Evolutionary conservation across 78 protist genomes (phyloP).

Genomic region (Diacronema lutheri): DNA sequence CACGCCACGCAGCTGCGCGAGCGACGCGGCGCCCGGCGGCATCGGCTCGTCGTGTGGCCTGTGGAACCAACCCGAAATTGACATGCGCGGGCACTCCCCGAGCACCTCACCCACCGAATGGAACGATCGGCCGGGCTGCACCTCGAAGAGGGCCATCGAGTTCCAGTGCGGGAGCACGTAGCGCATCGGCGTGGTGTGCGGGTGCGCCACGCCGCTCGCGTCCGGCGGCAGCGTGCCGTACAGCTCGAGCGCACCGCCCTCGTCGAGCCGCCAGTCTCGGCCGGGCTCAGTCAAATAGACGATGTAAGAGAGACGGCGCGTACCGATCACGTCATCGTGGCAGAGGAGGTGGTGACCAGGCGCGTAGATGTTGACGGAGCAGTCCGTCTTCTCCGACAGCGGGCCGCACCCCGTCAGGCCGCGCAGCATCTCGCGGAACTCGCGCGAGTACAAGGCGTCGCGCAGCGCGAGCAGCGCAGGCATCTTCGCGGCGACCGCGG

Average conservation of each 20-base stretch:
- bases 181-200: not conserved
- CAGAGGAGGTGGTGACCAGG: slow-evolving; percentile 48
- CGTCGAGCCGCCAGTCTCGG: slow-evolving; percentile 20
- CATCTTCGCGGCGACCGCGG: slow-evolving; percentile 16
- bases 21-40: not conserved
- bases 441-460: slow-evolving; percentile 34
- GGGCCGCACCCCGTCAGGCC: slow-evolving; percentile 25
- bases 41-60: not conserved
- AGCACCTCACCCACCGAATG: slow-evolving; percentile 50
- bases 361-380: slow-evolving; percentile 28
- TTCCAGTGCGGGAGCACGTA: slow-evolving; percentile 31
- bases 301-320: slow-evolving; percentile 48
- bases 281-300: slow-evolving; percentile 37
- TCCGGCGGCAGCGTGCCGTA: slow-evolving; percentile 19
- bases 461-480: slow-evolving; percentile 23
- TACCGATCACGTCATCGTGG: slow-evolving; percentile 64
- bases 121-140: slow-evolving; percentile 38
- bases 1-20: not conserved
- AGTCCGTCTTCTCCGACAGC: slow-evolving; percentile 36
- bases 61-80: slow-evolving; percentile 46
- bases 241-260: slow-evolving; percentile 57
- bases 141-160: slow-evolving; percentile 40
- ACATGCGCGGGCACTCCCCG: not conserved
- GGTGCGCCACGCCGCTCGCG: not conserved
- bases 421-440: slow-evolving; percentile 29